phyloP scores from a whole-genome alignment of 139 green algal species.

The Micractinium sp. region DNA sequence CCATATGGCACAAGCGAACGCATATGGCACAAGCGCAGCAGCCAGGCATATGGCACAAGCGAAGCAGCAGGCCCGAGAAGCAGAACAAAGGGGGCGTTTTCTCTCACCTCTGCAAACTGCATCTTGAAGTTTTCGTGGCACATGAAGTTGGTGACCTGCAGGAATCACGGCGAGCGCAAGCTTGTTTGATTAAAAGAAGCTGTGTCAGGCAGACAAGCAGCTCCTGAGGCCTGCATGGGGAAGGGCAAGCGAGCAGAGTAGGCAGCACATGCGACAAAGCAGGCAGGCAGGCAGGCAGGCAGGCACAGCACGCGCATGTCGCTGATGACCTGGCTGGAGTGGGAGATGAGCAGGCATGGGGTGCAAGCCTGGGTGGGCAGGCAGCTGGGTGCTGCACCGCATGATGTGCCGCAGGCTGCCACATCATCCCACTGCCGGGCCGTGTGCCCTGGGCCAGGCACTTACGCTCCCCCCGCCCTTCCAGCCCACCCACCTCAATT shows the following conservation, averaged over 20 bases:
- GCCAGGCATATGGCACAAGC: neutral
- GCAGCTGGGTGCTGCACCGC: neutral
- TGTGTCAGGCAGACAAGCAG: neutral
- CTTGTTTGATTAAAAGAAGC: too few species aligned
- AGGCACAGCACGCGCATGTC: too few species aligned
- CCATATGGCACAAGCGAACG: too few species aligned
- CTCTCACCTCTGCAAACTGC: conserved; percentile 41
- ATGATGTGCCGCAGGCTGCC: too few species aligned
- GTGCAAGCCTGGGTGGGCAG: neutral
- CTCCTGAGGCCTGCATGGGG: neutral
- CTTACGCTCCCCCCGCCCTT: too few species aligned
- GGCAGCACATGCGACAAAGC: too few species aligned
- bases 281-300: too few species aligned
- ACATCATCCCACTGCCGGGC: too few species aligned
- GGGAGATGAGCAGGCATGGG: too few species aligned
- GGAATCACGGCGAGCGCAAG: neutral
- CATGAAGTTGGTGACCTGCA: conserved; percentile 46
- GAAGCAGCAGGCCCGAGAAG: neutral
- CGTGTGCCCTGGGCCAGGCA: neutral
- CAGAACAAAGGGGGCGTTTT: neutral
- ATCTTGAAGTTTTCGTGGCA: conserved; percentile 52
- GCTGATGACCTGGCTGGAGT: too few species aligned
- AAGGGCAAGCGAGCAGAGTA: neutral
- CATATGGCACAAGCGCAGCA: neutral
- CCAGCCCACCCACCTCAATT: conserved; percentile 36